phyloP scores from a whole-genome alignment of 176 grass and related monocot genomes.

The Oryza brachyantha region DNA sequence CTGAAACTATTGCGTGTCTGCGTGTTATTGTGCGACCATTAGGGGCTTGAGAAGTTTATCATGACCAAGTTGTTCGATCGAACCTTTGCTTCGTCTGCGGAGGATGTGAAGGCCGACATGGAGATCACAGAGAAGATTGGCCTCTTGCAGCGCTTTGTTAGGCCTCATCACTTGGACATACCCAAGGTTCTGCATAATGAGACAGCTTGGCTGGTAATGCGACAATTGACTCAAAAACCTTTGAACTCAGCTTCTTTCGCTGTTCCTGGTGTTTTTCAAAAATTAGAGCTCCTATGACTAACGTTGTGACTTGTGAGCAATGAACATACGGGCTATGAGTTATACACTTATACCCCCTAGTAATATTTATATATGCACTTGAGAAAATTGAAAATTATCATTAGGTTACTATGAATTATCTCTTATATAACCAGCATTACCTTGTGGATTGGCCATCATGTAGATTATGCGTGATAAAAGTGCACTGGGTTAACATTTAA shows the following conservation, averaged over 20 bases:
- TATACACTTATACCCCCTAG: not conserved
- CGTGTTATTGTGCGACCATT: not conserved
- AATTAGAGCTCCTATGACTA: not conserved
- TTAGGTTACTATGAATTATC: not conserved
- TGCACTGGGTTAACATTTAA: not conserved
- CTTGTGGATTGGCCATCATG: not conserved
- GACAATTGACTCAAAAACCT: not conserved
- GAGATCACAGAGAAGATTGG: slow-evolving; percentile 69
- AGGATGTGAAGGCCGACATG: slow-evolving; percentile 48
- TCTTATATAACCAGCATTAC: not conserved
- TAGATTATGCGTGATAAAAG: not conserved
- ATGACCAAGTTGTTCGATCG: slow-evolving; percentile 87
- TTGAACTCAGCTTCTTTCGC: not conserved
- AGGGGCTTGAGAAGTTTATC: slow-evolving; percentile 89
- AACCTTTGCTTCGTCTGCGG: slow-evolving; percentile 53
- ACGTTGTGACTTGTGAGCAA: no score
- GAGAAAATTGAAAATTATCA: not conserved
- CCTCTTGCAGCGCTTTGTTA: slow-evolving; percentile 80
- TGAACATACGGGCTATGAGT: no score
- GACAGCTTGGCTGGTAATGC: slow-evolving; percentile 77
- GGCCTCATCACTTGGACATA: slow-evolving; percentile 84
- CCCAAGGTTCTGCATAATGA: slow-evolving; percentile 71
- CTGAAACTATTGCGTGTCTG: not conserved
- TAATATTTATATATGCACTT: not conserved
- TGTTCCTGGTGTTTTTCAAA: not conserved